Evolutionary conservation across 2,329 filamentous ascomycete species (phyloP).

Genomic region (Talaromyces marneffei): DNA sequence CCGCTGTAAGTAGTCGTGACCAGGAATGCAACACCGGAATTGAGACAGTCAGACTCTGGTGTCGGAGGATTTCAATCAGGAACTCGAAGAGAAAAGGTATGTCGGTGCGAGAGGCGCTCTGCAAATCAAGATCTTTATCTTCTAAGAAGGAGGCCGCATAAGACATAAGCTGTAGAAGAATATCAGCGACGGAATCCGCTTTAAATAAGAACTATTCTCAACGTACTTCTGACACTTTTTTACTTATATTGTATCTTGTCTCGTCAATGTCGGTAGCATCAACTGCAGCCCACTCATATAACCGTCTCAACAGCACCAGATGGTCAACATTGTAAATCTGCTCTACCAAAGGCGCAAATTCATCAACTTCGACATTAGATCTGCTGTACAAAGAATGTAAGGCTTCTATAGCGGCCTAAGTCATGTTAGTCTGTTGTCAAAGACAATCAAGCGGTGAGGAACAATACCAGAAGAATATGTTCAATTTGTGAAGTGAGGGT

Average conservation of each 20-base stretch:
- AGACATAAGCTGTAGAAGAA: slow-evolving; percentile 64
- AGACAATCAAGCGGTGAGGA: not conserved
- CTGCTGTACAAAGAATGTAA: slow-evolving; percentile 77
- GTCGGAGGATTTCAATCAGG: slow-evolving; percentile 70
- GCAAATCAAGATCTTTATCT: slow-evolving; percentile 63
- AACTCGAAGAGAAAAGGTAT: slow-evolving; percentile 72
- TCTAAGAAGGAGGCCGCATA: slow-evolving; percentile 80
- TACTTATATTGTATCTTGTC: slow-evolving; percentile 83
- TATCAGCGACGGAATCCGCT: not conserved
- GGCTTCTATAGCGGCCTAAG: slow-evolving; percentile 69
- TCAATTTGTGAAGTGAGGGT: slow-evolving; percentile 65
- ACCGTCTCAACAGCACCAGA: slow-evolving; percentile 63
- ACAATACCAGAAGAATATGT: slow-evolving; percentile 63
- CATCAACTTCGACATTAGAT: slow-evolving; percentile 66
- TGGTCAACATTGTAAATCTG: slow-evolving; percentile 71
- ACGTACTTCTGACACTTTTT: slow-evolving; percentile 84
- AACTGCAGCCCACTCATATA: slow-evolving; percentile 75
- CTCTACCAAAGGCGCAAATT: slow-evolving; percentile 70
- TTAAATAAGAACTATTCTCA: not conserved
- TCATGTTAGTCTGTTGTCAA: not conserved
- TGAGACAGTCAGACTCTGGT: slow-evolving; percentile 83
- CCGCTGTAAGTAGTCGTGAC: slow-evolving; percentile 72
- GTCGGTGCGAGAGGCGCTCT: slow-evolving; percentile 53
- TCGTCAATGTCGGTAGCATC: slow-evolving; percentile 81
- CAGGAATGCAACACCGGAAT: slow-evolving; percentile 88